A percentile compares a stretch with the other conserved stretches of the same genome.
Conservation (phyloP, 2,329 filamentous ascomycete species). For the Exophiala alcalophila region DNA sequence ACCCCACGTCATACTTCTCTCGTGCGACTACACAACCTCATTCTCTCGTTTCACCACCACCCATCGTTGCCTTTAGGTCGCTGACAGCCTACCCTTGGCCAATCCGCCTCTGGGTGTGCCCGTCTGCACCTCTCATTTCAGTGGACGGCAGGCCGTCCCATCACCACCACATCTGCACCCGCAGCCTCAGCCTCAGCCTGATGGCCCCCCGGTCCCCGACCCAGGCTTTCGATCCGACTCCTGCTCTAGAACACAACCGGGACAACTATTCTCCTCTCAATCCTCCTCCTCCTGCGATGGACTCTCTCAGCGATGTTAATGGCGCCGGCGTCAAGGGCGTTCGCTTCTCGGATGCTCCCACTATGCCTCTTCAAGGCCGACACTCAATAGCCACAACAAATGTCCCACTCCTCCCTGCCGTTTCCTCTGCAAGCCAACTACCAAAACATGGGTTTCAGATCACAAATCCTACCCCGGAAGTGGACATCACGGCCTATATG, state of each 20-base stretch:
- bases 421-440: constrained; percentile 29
- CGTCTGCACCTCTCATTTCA: too few species aligned
- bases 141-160: too few species aligned
- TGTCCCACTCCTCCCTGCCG: constrained; percentile 34
- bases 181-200: too few species aligned
- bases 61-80: too few species aligned
- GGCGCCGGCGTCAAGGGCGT: constrained; percentile 42
- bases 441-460: constrained; percentile 26
- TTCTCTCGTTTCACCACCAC: constrained; percentile 5
- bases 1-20: constrained; percentile 10
- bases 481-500: constrained; percentile 39
- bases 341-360: constrained; percentile 39
- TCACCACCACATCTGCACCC: too few species aligned
- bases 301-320: constrained; percentile 16
- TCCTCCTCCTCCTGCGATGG: constrained; percentile 3
- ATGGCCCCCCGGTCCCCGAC: constrained; percentile 30
- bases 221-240: constrained; percentile 28
- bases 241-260: constrained; percentile 26
- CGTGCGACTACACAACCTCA: neutral
- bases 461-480: constrained; percentile 22
- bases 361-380: constrained; percentile 37
- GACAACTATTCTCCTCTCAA: constrained; percentile 28
- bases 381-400: constrained; percentile 39
- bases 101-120: too few species aligned
- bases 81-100: too few species aligned